Conservation (phyloP, 768 basidiomycete genomes). For the Melanogaster broomeanus region DNA sequence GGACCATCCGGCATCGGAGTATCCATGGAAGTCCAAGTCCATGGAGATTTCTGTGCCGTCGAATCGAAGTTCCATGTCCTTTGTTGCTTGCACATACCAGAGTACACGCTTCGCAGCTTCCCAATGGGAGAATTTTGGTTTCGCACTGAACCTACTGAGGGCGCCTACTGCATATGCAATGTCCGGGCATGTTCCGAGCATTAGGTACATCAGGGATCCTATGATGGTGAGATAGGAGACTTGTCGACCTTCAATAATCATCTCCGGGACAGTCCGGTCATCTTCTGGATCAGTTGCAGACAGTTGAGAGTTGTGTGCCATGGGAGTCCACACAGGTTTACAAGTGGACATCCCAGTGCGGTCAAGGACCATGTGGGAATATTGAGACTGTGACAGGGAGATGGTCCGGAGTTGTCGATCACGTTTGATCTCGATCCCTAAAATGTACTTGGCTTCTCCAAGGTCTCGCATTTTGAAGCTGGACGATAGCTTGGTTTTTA, state of each 20-base stretch:
- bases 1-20: no score
- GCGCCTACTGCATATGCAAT: neutral
- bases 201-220: neutral
- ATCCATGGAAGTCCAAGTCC: neutral
- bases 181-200: neutral
- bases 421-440: constrained; percentile 33
- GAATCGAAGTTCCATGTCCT: constrained; percentile 1
- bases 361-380: constrained; percentile 11
- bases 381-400: constrained; percentile 27
- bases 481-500: neutral
- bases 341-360: constrained; percentile 12
- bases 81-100: neutral
- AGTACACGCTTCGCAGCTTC: neutral
- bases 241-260: neutral
- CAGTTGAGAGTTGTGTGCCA: no score
- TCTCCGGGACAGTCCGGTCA: neutral
- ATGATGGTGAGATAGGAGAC: constrained; percentile 3
- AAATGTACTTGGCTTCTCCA: constrained; percentile 19
- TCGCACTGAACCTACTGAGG: neutral
- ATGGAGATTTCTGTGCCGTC: neutral
- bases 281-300: no score
- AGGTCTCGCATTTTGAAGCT: no score
- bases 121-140: neutral
- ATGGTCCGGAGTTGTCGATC: constrained; percentile 25
- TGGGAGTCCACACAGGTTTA: constrained; percentile 5